Conservation (phyloP, 768 basidiomycete species). For the Kwoniella sp. region DNA sequence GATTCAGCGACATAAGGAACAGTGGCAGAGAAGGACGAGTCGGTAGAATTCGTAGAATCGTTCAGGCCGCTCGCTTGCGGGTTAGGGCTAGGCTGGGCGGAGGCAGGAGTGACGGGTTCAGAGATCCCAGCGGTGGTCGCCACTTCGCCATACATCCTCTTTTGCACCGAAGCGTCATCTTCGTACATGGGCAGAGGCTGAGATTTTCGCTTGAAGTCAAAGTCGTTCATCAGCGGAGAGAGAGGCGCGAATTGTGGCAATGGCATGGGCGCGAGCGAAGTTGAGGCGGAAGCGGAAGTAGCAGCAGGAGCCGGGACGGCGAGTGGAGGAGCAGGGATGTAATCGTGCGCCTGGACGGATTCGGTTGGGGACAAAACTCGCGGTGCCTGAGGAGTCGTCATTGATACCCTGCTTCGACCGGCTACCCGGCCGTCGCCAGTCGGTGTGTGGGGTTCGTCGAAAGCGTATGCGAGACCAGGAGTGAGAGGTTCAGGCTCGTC, state of each 20-base stretch:
- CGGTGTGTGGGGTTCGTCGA: slow-evolving; percentile 23
- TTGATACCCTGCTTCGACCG: slow-evolving; percentile 22
- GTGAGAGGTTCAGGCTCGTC: slow-evolving; percentile 32
- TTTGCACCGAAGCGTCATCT: slow-evolving; percentile 36
- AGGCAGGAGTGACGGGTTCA: slow-evolving; percentile 41
- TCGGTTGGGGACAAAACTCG: slow-evolving; percentile 12
- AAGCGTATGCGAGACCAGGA: slow-evolving; percentile 19
- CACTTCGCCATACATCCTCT: slow-evolving; percentile 46
- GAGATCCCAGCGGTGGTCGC: slow-evolving; percentile 38
- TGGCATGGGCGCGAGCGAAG: slow-evolving; percentile 19
- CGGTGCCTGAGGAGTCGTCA: slow-evolving; percentile 17
- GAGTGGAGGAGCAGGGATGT: slow-evolving; percentile 10
- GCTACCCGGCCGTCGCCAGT: not conserved
- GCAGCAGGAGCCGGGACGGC: slow-evolving; percentile 10
- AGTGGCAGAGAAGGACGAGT: slow-evolving; percentile 35
- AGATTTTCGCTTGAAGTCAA: slow-evolving; percentile 31
- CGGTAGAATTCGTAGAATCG: slow-evolving; percentile 20
- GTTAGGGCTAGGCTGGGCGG: slow-evolving; percentile 18
- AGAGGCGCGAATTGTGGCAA: slow-evolving; percentile 39
- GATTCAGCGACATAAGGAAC: not conserved
- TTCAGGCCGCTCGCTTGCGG: slow-evolving; percentile 9
- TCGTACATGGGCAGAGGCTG: slow-evolving; percentile 40
- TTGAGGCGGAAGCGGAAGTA: slow-evolving; percentile 2
- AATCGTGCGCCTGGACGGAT: slow-evolving; percentile 9
- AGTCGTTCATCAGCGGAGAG: slow-evolving; percentile 31